phyloP scores from a whole-genome alignment of 2,329 filamentous ascomycete species.

The Aspergillus pseudoglaucus region DNA sequence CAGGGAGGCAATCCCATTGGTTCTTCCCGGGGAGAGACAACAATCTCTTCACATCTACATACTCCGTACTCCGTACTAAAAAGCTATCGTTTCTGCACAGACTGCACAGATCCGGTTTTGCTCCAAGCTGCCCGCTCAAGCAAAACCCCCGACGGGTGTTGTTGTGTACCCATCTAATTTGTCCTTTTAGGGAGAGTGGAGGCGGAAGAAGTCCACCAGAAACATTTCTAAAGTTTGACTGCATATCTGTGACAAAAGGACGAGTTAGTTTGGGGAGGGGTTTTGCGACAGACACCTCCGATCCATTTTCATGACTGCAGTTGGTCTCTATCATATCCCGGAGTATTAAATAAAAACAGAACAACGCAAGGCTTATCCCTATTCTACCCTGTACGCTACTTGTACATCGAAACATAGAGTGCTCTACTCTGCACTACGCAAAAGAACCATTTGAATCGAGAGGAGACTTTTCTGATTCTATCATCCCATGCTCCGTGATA shows the following conservation, averaged over 20 bases:
- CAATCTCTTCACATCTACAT: no score
- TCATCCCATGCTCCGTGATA: conserved; percentile 31
- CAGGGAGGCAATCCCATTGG: background rate
- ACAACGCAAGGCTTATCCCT: background rate
- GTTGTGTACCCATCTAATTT: conserved; percentile 5
- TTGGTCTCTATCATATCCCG: background rate
- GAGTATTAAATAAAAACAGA: background rate
- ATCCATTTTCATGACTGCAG: no score
- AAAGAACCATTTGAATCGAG: conserved; percentile 19
- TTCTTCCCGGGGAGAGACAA: background rate
- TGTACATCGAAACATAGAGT: no score
- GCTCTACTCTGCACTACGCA: no score
- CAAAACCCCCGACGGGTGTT: background rate
- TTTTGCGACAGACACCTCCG: no score
- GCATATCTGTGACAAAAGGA: no score
- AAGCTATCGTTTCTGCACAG: no score
- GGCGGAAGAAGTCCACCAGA: no score
- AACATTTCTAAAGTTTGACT: no score
- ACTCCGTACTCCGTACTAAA: no score
- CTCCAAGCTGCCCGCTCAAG: conserved; percentile 6
- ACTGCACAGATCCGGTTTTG: no score
- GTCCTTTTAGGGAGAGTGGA: background rate
- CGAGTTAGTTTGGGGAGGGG: no score
- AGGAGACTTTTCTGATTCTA: conserved; percentile 38
- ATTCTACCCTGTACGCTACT: background rate